Evolutionary conservation across 1,284 basidiomycete species (phyloP).

Genomic region (Marasmius fiardii): DNA sequence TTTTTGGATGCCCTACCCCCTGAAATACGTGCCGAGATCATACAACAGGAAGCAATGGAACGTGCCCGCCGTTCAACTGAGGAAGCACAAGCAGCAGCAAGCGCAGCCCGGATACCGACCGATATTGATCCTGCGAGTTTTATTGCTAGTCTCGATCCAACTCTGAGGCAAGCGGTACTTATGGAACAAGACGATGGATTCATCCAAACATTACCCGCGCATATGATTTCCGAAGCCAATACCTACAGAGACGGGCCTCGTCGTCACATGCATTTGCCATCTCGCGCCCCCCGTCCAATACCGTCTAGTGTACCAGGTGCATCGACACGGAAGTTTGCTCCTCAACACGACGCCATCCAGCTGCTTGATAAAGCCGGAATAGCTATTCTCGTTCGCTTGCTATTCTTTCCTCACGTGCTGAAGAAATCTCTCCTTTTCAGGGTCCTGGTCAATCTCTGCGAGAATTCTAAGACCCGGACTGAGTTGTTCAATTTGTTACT

Average conservation of each 20-base stretch:
- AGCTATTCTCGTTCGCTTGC: constrained; percentile 85
- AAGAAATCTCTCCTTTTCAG: constrained; percentile 86
- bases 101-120: constrained; percentile 43
- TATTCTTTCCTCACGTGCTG: constrained; percentile 95
- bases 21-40: constrained; percentile 94
- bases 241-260: constrained; percentile 53
- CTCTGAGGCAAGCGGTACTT: constrained; percentile 82
- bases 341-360: constrained; percentile 86
- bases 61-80: constrained; percentile 60
- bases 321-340: constrained; percentile 45
- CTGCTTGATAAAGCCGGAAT: constrained; percentile 91
- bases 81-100: constrained; percentile 34
- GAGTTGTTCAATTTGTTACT: constrained; percentile 94
- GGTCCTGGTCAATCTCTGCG: constrained; percentile 92
- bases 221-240: constrained; percentile 81
- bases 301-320: constrained; percentile 23
- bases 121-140: constrained; percentile 87
- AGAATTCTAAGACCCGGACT: constrained; percentile 88
- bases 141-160: constrained; percentile 84
- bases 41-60: constrained; percentile 91
- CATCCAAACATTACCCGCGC: constrained; percentile 75
- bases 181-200: constrained; percentile 85
- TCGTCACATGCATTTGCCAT: constrained; percentile 34
- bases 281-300: constrained; percentile 32
- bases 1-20: constrained; percentile 96